A percentile compares a stretch with the other conserved stretches of the same genome.
Conservation (phyloP, 768 basidiomycete species). For the Hebeloma cylindrosporum region DNA sequence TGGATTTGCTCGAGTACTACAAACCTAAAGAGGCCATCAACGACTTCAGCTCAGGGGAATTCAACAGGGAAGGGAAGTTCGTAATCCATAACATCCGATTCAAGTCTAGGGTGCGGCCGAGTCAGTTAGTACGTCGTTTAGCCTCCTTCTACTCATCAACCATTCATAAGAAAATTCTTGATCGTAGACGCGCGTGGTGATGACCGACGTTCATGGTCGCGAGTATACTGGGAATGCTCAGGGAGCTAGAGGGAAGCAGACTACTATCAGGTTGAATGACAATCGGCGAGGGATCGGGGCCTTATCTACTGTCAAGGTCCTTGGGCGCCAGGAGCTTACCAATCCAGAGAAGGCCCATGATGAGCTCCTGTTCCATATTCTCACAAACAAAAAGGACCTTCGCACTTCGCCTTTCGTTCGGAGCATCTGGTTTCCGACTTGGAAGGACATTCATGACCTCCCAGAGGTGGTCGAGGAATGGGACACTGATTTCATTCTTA, state of each 20-base stretch:
- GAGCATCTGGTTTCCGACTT: slow-evolving; percentile 39
- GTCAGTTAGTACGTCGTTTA: slow-evolving; percentile 32
- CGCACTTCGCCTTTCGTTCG: slow-evolving; percentile 34
- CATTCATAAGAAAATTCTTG: not conserved
- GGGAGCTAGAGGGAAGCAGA: slow-evolving; percentile 33
- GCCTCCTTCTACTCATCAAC: not conserved
- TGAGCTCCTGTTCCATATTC: slow-evolving; percentile 34
- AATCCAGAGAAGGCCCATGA: slow-evolving; percentile 40
- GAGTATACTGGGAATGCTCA: slow-evolving; percentile 33
- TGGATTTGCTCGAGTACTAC: slow-evolving; percentile 31
- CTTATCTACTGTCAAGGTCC: slow-evolving; percentile 34
- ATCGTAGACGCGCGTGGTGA: slow-evolving; percentile 33
- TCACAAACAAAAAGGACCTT: slow-evolving; percentile 32
- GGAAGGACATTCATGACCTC: slow-evolving; percentile 10
- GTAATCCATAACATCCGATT: slow-evolving; percentile 39
- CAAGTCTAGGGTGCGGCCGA: slow-evolving; percentile 39
- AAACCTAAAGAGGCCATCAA: slow-evolving; percentile 33
- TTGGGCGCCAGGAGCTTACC: slow-evolving; percentile 42
- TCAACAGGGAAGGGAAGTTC: slow-evolving; percentile 28
- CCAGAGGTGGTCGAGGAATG: not conserved
- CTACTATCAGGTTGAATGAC: slow-evolving; percentile 30
- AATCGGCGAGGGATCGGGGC: slow-evolving; percentile 19
- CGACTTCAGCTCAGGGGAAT: slow-evolving; percentile 31
- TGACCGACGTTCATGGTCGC: slow-evolving; percentile 32
- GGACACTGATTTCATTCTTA: slow-evolving; percentile 1